Base-by-base conservation (phyloP, 140 eudicot species). In the Bidens hawaiensis region DNA sequence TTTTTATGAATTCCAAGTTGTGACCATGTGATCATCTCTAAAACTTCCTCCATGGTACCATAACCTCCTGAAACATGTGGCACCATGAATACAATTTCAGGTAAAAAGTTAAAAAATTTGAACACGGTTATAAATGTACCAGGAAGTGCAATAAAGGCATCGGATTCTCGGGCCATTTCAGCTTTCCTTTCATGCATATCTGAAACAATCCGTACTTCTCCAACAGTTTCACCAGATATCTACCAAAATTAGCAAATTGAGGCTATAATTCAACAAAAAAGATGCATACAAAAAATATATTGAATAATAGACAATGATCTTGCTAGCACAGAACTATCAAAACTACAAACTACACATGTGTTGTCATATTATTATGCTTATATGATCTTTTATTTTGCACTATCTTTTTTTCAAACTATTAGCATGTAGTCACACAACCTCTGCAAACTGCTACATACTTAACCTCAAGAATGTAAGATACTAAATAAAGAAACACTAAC, bases 41-140 rank as follows among this genome's bases (percentile, higher is more conserved):
- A n/a, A n/a, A 76, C 74, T 73, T 90, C 97, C 65, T 90, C 97
- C 97, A 90, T 83, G 27, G 97, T 90, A 70, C 97, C 97, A 76
- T 86, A 90, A 57, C 97, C 97, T 68, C 97, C 97, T 90, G 75
- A 53, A 36, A 63, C 55, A 31, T 43, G 3, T 33, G 21, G 51
- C 42, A 30, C 57, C 31, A 47, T 45, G 28, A 58, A 33, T 69
- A 69, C 55, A 43, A n/a, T 19, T 34, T 25, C 26, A 54, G 40
- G 46, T 19, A 68, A 51, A 21, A 74, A n/a, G n/a, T n/a, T n/a
- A n/a, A n/a, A n/a, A n/a, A n/a, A n/a, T n/a, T n/a, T n/a, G n/a
- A n/a, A n/a, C n/a, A n/a, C n/a, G n/a, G n/a, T n/a, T n/a, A n/a
- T n/a, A n/a, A n/a, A n/a, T n/a, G n/a, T n/a, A n/a, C n/a, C n/a